These are phyloP conservation scores for Cyberlindnera americana DNA, from an alignment of 805 yeast genomes.

Conservation along the genomic window DNA sequence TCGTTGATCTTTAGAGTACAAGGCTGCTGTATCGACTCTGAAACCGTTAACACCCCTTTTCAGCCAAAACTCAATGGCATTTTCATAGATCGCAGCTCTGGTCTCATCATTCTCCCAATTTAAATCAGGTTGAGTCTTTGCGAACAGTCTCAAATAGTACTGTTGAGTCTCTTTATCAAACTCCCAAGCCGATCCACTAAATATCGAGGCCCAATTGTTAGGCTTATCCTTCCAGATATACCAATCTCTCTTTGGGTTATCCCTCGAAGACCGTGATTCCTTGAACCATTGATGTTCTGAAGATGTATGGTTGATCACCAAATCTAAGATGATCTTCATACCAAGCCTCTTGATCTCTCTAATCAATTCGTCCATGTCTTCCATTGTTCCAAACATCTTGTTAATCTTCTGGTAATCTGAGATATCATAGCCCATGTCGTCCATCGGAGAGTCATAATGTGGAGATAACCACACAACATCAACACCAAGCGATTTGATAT, in stretches of 20 bases:
- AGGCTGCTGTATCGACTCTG: slow-evolving; percentile 52
- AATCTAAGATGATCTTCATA: slow-evolving; percentile 49
- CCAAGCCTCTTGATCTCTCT: slow-evolving; percentile 45
- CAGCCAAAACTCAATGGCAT: slow-evolving; percentile 51
- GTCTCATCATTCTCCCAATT: slow-evolving; percentile 50
- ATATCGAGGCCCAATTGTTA: slow-evolving; percentile 52
- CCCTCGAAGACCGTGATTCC: slow-evolving; percentile 47
- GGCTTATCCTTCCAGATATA: slow-evolving; percentile 55
- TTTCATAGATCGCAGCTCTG: slow-evolving; percentile 36
- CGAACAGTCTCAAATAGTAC: slow-evolving; percentile 53
- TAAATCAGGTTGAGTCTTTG: slow-evolving; percentile 53
- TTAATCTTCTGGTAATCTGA: slow-evolving; percentile 50
- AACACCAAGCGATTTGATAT: slow-evolving; percentile 45
- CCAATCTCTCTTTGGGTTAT: slow-evolving; percentile 58
- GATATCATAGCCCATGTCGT: slow-evolving; percentile 63
- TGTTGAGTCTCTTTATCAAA: slow-evolving; percentile 52
- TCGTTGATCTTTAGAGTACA: slow-evolving; percentile 45
- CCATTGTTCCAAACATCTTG: slow-evolving; percentile 50
- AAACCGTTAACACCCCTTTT: slow-evolving; percentile 56
- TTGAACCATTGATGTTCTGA: slow-evolving; percentile 55
- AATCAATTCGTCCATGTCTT: slow-evolving; percentile 48
- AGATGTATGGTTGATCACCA: slow-evolving; percentile 58
- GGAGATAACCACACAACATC: slow-evolving; percentile 58
- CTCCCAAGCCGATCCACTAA: slow-evolving; percentile 55
- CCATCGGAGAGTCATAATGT: slow-evolving; percentile 54